Percentiles rank a stretch among this genome's conserved stretches.
Evolutionary conservation across 345 rosid species (phyloP).

Genomic region (Firmiana major): DNA sequence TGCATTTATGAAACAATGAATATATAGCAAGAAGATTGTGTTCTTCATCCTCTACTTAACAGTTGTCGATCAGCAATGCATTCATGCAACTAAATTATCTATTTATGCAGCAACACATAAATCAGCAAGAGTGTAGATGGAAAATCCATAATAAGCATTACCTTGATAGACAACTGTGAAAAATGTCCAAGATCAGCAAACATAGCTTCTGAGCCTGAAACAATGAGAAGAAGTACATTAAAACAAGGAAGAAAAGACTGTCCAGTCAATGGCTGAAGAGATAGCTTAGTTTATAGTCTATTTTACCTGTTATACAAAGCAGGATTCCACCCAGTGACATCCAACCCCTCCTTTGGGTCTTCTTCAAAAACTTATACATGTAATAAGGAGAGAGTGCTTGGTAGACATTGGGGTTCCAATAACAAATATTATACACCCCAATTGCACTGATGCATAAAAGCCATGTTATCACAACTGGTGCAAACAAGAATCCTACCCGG

Average conservation of each 20-base stretch:
- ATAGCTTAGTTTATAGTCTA: not conserved
- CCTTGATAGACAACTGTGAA: slow-evolving; percentile 89
- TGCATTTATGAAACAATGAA: not conserved
- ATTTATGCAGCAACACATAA: not conserved
- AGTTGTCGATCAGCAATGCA: not conserved
- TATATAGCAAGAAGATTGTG: not conserved
- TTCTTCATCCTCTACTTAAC: not conserved
- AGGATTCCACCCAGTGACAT: slow-evolving; percentile 98
- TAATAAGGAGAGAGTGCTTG: slow-evolving; percentile 93
- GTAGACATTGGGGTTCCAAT: slow-evolving; percentile 92
- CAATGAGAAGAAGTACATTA: not conserved
- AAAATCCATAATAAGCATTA: slow-evolving; percentile 12
- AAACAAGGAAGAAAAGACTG: not conserved
- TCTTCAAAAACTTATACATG: slow-evolving; percentile 82
- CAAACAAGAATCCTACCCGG: slow-evolving; percentile 69
- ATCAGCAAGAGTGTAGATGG: not conserved
- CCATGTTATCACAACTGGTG: slow-evolving; percentile 64
- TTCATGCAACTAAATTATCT: not conserved
- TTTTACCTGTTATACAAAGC: slow-evolving; percentile 82
- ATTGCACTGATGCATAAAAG: slow-evolving; percentile 77
- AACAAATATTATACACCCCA: slow-evolving; percentile 78
- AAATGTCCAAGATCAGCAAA: slow-evolving; percentile 99
- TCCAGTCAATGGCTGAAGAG: not conserved
- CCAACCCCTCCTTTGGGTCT: slow-evolving; percentile 94
- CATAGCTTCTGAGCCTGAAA: slow-evolving; percentile 96